Percentiles rank a stretch among this genome's conserved stretches.
phyloP scores from a whole-genome alignment of 352 stramenopile species.

The Globisporangium middletonii region DNA sequence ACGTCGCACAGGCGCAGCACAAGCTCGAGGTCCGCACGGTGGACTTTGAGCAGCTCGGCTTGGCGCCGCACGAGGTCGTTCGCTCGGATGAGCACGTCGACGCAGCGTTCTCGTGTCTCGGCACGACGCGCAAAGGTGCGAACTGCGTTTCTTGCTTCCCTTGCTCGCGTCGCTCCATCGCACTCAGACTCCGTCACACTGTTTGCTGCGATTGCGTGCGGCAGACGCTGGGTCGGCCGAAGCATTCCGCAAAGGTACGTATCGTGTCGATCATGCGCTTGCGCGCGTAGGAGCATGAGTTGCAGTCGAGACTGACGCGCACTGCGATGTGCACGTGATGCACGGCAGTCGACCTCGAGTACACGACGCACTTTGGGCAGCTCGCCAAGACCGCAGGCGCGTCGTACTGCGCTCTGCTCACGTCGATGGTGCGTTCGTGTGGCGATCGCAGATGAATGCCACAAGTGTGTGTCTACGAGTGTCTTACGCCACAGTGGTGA shows the following conservation, averaged over 20 bases:
- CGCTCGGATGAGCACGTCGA: conserved; percentile 33
- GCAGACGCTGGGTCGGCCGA: conserved; percentile 51
- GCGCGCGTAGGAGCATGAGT: neutral
- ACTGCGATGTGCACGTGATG: neutral
- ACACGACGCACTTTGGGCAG: conserved; percentile 52
- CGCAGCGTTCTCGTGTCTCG: conserved; percentile 65
- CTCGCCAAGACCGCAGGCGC: conserved; percentile 34
- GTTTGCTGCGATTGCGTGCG: neutral
- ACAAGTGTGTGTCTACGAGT: no score
- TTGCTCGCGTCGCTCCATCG: neutral
- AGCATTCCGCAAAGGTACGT: conserved; percentile 59
- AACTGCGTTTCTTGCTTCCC: neutral
- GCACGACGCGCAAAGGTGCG: conserved; percentile 62
- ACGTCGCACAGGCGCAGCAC: conserved; percentile 10
- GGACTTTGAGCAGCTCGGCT: conserved; percentile 48
- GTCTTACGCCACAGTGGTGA: no score
- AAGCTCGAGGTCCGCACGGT: conserved; percentile 45
- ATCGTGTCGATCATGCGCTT: neutral
- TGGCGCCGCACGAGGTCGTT: conserved; percentile 20
- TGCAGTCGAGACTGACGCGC: neutral
- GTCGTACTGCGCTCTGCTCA: conserved; percentile 63
- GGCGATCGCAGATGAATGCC: neutral
- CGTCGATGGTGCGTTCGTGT: conserved; percentile 32
- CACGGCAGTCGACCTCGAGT: conserved; percentile 62
- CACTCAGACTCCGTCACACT: neutral